A percentile compares a stretch with the other conserved stretches of the same genome.
These are phyloP conservation scores for slime mould (Dictyostelium discoideum) DNA, from an alignment of 78 protist genomes.

Conservation along the genomic window dicty_2.7 NC_007090.3:1865001-1865500, in stretches of 20 bases:
- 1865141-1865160: slow-evolving; percentile 84
- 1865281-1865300: not conserved
- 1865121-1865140: slow-evolving; percentile 85
- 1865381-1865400: slow-evolving; percentile 77
- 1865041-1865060: not conserved
- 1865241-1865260: not conserved
- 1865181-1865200: slow-evolving; percentile 86
- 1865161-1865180: slow-evolving; percentile 75
- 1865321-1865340: slow-evolving; percentile 77
- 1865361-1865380: slow-evolving; percentile 92
- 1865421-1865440: slow-evolving; percentile 52
- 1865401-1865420: slow-evolving; percentile 66
- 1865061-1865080: slow-evolving; percentile 60
- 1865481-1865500: slow-evolving; percentile 67
- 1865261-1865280: not conserved
- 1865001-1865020: not conserved
- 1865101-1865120: slow-evolving; percentile 79
- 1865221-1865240: too few relatives aligned
- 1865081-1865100: slow-evolving; percentile 81
- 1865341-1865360: slow-evolving; percentile 82
- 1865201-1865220: slow-evolving; percentile 71
- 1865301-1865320: slow-evolving; percentile 84
- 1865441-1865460: not conserved
- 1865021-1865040: not conserved
- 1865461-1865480: slow-evolving; percentile 3